Evolutionary conservation across 768 basidiomycete genomes (phyloP), one percentile per base, ranked within the genome.

Genomic region (Lactifluus rugatus): DNA sequence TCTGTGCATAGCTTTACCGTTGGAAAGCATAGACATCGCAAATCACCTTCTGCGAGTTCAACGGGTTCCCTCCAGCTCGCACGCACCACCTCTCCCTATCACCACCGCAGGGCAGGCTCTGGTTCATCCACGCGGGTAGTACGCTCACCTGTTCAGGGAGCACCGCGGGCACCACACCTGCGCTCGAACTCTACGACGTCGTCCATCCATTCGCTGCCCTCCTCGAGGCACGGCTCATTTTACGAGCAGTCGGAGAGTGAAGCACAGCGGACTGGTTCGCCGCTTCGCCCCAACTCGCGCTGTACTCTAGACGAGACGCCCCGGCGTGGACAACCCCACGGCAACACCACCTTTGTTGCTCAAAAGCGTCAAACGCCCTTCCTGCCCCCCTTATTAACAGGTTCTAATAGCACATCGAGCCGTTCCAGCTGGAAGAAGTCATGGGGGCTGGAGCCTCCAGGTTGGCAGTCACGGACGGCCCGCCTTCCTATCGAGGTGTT

Each of bases 351-450:
- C 3, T 89, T 92, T 62, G 75, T 92, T 32, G 89, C 87, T 6
- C 89, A 93, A 70, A 92, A 93, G 66, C 82, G 86, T 25, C 74
- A 80, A 61, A 87, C 84, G 2, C 84, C 88, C 1, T 89, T 89
- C 68, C 56, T 56, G 39, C 72, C 74, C 64, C 83, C 83, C 11
- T 57, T 57, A 11, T 71, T 72, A 5, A 74, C 76, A 60, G 65
- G 69, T 17, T 74, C 73, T 54, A 72, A 73, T 32, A 70, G 68
- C 39, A 74, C 76, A 3, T 67, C 82, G 50, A 81, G 85, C 32
- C 80, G 83, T 31, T 83, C 85, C 21, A 86, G 86, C 67, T 93
- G 90, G 90, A 91, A 89, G 76, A 90, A 89, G 70, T 81, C 85
- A 7, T 93, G 90, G 90, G 90, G 90, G 0, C 72, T 84, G 28